Base-by-base conservation (phyloP, 169 alveolate genomes). In the Neospora caninum region DNA sequence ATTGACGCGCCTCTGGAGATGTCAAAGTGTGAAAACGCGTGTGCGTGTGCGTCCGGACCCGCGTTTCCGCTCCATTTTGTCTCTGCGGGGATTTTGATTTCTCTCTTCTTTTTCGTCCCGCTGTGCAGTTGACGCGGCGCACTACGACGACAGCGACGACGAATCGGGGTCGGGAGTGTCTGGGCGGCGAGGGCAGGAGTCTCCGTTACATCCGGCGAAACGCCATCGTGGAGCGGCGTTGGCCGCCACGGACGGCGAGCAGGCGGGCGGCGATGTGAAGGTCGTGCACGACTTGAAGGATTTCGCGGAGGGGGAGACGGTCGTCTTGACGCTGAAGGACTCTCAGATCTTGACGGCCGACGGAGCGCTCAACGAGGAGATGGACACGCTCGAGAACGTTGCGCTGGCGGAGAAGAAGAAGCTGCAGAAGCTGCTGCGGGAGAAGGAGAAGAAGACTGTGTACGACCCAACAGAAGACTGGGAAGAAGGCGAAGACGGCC, bases 261-360 rank as follows among this genome's bases (percentile, higher is more conserved):
- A 13, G 36, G 80, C 16, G 80, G 80, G n/a, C n/a, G 80, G 27
- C n/a, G 92, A 27, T 29, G 92, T n/a, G 80, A 43, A 80, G n/a
- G 95, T 92, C 34, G 73, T 84, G 84, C 95, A 92, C 80, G 92
- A 83, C 38, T 34, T 83, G 70, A 82, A 49, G 84, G 95, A 80
- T 27, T 64, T 92, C n/a, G 80, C 38, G 80, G 95, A 80, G 80
- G 95, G 95, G 29, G 88, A 92, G 73, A 80, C 31, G 31, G 92
- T 92, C 80, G 92, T 92, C 36, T 34, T 92, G 84, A 92, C 95
- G 41, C 93, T 92, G 49, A 38, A 53, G 38, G 95, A 92, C 38
- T 25, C 69, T n/a, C 92, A 27, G n/a, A 92, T 92, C 45, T 29
- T 92, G 42, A 84, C 73, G 38, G 86, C 42, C 1, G 92, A 70